Evolutionary conservation across 2,329 filamentous ascomycete species (phyloP).

Genomic region (Fusarium nodosum): DNA sequence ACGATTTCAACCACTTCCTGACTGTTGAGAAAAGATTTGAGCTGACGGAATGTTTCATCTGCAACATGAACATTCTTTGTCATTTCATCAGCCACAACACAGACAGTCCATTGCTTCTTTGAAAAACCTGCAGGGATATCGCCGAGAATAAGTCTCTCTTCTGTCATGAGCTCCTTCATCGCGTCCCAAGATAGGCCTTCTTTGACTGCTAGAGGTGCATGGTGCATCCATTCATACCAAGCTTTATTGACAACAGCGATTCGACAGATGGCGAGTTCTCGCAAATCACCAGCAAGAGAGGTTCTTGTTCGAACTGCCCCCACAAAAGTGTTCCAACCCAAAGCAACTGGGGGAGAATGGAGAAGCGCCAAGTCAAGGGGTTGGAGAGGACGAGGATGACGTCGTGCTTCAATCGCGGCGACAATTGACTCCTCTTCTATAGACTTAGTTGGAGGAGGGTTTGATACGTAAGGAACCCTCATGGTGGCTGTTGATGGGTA

Average conservation of each 20-base stretch:
- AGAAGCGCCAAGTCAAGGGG: constrained; percentile 11
- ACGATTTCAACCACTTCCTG: constrained; percentile 10
- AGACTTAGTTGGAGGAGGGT: constrained; percentile 3
- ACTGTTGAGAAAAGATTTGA: background rate
- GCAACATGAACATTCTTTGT: background rate
- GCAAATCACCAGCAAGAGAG: background rate
- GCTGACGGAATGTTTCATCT: constrained; percentile 4
- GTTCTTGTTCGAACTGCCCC: constrained; percentile 2
- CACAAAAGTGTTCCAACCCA: constrained; percentile 4
- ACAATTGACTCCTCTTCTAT: constrained; percentile 2
- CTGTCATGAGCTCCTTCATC: constrained; percentile 1
- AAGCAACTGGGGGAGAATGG: constrained; percentile 1
- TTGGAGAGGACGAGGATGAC: constrained; percentile 4
- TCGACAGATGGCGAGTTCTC: constrained; percentile 6
- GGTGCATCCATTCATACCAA: constrained; percentile 15
- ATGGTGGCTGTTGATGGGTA: background rate
- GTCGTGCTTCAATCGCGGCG: constrained; percentile 6
- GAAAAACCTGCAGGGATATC: background rate
- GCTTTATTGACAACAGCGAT: constrained; percentile 2
- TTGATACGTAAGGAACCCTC: constrained; percentile 5
- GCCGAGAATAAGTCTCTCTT: background rate
- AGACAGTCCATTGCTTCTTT: constrained; percentile 2
- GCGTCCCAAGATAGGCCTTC: background rate
- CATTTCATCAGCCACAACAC: constrained; percentile 8
- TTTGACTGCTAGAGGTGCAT: background rate